Percentiles rank a stretch among this genome's conserved stretches.
These are phyloP conservation scores for Tricholoma saponaceum DNA, from an alignment of 768 basidiomycete genomes.

Conservation along the genomic window DNA sequence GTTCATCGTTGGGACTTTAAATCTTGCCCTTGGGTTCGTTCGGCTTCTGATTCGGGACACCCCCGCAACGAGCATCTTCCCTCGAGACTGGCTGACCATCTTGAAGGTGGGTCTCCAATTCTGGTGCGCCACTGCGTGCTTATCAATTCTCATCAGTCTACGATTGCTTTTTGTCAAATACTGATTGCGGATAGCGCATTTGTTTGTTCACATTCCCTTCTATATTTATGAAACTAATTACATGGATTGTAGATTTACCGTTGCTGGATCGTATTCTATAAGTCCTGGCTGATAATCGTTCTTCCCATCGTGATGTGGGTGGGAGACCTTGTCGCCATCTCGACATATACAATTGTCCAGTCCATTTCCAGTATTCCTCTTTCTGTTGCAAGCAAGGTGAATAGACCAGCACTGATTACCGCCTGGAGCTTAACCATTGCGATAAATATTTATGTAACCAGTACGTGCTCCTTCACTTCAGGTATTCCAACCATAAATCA, in stretches of 20 bases:
- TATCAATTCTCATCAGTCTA: background rate
- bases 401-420: background rate
- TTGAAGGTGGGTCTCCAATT: background rate
- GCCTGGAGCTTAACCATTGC: conserved; percentile 13
- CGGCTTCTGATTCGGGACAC: background rate
- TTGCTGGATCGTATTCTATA: conserved; percentile 16
- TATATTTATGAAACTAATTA: background rate
- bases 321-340: conserved; percentile 1
- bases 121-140: background rate
- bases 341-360: background rate
- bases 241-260: conserved; percentile 15
- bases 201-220: background rate
- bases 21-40: background rate
- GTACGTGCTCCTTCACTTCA: conserved; percentile 1
- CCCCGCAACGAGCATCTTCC: background rate
- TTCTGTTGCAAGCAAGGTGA: background rate
- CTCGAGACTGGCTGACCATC: background rate
- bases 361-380: background rate
- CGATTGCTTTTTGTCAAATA: background rate
- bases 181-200: background rate
- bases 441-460: conserved; percentile 14
- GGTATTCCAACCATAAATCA: background rate
- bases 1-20: background rate
- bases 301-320: conserved; percentile 15
- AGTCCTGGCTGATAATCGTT: conserved; percentile 6